A percentile compares a stretch with the other conserved stretches of the same genome.
Evolutionary conservation across 768 basidiomycete genomes (phyloP).

Genomic region (Lyophyllum semitale): DNA sequence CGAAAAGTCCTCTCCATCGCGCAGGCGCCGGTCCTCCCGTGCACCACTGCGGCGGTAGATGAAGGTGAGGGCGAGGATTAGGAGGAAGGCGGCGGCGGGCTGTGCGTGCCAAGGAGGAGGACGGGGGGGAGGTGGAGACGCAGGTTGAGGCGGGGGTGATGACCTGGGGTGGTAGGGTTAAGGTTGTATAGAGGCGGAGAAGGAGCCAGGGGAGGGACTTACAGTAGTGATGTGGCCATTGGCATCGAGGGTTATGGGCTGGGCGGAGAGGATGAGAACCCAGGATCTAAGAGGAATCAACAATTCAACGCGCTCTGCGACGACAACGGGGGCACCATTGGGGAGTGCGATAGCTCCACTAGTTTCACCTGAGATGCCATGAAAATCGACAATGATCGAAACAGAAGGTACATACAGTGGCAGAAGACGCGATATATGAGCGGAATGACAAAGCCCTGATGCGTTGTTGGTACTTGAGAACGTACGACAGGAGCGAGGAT

Average conservation of each 20-base stretch:
- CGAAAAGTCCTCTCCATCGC: constrained; percentile 17
- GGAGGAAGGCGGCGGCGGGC: constrained; percentile 1
- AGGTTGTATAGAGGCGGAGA: background rate
- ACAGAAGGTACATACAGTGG: no score
- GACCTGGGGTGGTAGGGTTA: background rate
- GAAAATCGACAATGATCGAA: no score
- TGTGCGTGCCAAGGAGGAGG: background rate
- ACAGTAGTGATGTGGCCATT: constrained; percentile 1
- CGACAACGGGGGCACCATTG: no score
- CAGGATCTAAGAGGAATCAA: no score
- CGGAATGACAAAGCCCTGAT: no score
- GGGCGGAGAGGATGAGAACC: no score
- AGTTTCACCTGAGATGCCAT: no score
- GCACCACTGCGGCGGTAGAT: background rate
- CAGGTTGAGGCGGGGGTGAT: constrained; percentile 7
- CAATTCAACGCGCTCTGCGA: no score
- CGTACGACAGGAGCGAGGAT: no score
- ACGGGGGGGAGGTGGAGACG: constrained; percentile 2
- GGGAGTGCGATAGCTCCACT: no score
- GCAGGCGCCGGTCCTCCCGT: constrained; percentile 4
- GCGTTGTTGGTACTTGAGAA: no score
- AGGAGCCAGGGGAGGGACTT: background rate
- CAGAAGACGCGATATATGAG: no score
- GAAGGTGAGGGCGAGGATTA: constrained; percentile 1
- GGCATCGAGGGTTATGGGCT: background rate